Base-by-base conservation (phyloP, 257 asterid genomes). In the Handroanthus guayacan region DNA sequence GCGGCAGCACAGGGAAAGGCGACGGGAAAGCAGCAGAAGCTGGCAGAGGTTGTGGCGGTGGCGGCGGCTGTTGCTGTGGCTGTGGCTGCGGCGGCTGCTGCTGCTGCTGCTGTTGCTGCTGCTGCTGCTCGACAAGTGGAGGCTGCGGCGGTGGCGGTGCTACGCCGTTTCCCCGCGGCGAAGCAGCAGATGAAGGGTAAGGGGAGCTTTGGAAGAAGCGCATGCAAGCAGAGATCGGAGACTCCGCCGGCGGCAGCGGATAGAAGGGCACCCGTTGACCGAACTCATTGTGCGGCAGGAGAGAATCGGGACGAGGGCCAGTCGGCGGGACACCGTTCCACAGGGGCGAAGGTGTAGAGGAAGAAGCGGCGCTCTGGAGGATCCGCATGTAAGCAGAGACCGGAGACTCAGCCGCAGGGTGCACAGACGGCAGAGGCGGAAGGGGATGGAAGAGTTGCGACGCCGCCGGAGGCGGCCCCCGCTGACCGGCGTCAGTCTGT, bases 361-460 rank as follows among this genome's bases (percentile, higher is more conserved):
- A 38, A 10, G 82, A 45, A 48, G 73, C 62, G 9, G 85, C 64
- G 81, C 39, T 60, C 45, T 84, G 81, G 71, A 84, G 71, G 74
- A 78, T 78, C 10, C 87, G 79, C 87, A 84, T 81, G 67, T 84
- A 81, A 54, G 87, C 87, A 16, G 87, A 84, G 66, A 84, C 77
- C 51, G 87, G 87, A 45, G 87, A 81, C 47, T 84, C 87, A 57
- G 85, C 87, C 77, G 87, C 87, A 2, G 75, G 55, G 51, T 82
- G 85, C 2, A 82, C 85, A 0, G 85, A 74, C 6, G 85, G 85
- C 50, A 82, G 39, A 20, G 97, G 94, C n/a, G 92, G 89, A 2
- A 82, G 39, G n/a, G 97, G 94, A 13, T 89, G 89, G 2, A 90
- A 89, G 80, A 69, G 86, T 85, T 66, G 80, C 12, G 82, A 91